Conservation (phyloP, 306 rosid genomes). For the Fagus sylvatica region DNA sequence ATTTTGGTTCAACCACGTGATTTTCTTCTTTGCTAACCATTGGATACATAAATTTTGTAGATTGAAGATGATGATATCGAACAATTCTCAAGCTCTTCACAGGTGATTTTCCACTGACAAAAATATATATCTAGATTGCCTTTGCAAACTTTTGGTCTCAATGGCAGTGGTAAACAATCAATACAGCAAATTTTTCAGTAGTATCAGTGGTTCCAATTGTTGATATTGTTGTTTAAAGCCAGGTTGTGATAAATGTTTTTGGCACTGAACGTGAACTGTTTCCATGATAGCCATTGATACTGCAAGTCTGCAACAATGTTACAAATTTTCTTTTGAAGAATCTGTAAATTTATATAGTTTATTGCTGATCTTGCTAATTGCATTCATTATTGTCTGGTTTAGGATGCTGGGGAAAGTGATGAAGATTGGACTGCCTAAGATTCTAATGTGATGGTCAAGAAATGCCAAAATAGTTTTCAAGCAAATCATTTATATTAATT, state of each 20-base stretch:
- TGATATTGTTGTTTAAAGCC: neutral
- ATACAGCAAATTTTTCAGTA: neutral
- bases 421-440: slow-evolving; percentile 73
- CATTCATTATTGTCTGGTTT: slow-evolving; percentile 6
- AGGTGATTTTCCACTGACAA: slow-evolving; percentile 2
- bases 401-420: slow-evolving; percentile 59
- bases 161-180: neutral
- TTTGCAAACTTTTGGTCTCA: neutral
- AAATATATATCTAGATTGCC: neutral
- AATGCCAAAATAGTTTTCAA: neutral
- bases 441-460: neutral
- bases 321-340: neutral
- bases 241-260: neutral
- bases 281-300: neutral
- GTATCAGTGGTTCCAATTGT: neutral
- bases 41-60: slow-evolving; percentile 23
- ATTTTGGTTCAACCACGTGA: neutral
- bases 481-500: neutral
- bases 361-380: neutral
- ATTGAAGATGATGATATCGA: slow-evolving; percentile 44
- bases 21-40: neutral
- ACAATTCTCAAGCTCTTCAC: slow-evolving; percentile 45
- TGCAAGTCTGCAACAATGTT: neutral
- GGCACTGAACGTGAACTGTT: neutral
- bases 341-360: neutral